Conservation (phyloP, 1,139 yeast genomes). For the Pichia sp. region DNA sequence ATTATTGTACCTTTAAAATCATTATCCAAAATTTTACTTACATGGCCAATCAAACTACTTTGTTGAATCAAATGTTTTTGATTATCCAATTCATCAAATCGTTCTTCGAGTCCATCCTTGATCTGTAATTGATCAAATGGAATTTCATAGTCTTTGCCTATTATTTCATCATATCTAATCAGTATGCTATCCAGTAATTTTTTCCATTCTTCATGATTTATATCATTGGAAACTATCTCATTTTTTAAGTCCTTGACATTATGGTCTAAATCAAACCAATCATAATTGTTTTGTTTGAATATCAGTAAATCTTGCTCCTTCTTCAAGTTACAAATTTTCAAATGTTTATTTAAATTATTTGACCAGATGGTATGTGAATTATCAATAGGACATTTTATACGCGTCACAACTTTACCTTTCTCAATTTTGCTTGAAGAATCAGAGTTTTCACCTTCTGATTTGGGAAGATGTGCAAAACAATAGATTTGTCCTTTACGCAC, state of each 20-base stretch:
- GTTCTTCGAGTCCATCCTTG: constrained; percentile 25
- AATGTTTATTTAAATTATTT: constrained; percentile 46
- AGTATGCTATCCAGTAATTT: constrained; percentile 19
- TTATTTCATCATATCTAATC: constrained; percentile 18
- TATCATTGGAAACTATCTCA: constrained; percentile 6
- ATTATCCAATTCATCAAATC: constrained; percentile 43
- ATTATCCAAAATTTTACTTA: constrained; percentile 58
- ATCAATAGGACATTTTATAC: constrained; percentile 76
- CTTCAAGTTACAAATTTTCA: constrained; percentile 50
- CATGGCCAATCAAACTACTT: constrained; percentile 67
- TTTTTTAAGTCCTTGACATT: constrained; percentile 14
- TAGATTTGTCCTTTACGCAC: constrained; percentile 39
- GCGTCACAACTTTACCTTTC: constrained; percentile 26
- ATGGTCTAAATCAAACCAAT: constrained; percentile 17
- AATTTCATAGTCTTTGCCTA: constrained; percentile 8
- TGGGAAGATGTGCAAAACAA: constrained; percentile 54
- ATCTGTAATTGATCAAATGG: constrained; percentile 16
- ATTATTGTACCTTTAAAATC: constrained; percentile 40
- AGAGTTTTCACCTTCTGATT: neutral
- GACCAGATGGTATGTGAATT: constrained; percentile 67
- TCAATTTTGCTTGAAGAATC: constrained; percentile 7
- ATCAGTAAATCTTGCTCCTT: constrained; percentile 18
- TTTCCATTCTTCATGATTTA: constrained; percentile 22
- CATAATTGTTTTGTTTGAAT: constrained; percentile 10
- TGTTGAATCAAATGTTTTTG: constrained; percentile 80